Base-by-base conservation (phyloP, 352 stramenopile species). In the Phytophthora hibernalis region DNA sequence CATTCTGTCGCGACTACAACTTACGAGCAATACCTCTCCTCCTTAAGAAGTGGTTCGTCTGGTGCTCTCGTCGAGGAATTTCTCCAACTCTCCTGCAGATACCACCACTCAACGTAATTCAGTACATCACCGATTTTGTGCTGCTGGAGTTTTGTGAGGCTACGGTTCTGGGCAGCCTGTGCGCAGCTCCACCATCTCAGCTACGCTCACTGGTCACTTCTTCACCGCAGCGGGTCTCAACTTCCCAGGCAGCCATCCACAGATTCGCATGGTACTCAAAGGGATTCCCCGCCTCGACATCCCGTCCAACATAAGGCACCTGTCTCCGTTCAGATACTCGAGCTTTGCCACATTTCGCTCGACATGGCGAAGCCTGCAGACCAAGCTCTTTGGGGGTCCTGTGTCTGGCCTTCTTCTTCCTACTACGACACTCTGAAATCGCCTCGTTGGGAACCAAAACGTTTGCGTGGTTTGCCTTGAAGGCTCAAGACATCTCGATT, bases 361-460 rank as follows among this genome's bases (percentile, higher is more conserved):
- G 24, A 54, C 40, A 1, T 60, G 13, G 10, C 8, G 21, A 5
- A 10, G 2, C 58, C 40, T n/a, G 59, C 40, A 5, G 49, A 66
- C 40, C 49, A 60, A 54, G 58, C 58, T 31, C 26, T 65, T 3
- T 58, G 47, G 37, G 48, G 50, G 31, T 31, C 7, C 11, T 66
- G 48, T 59, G 48, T 49, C 28, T 58, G 48, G 58, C 20, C 16
- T 67, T 56, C 50, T 67, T 55, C 30, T 67, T 67, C 22, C 22
- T 67, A 0, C 30, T 67, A 6, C 40, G 50, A 10, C 50, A 28
- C 1, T 61, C 50, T 0, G 50, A 67, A 22, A 61, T 61, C 12
- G 50, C 33, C 1, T 51, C 37, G 5, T 5, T 16, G 1, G 16
- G 8, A 15, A 18, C 10, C 0, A 28, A 7, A 8, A 20, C 11